phyloP scores from a whole-genome alignment of 345 rosid genomes.

The Hypericum androsaemum region DNA sequence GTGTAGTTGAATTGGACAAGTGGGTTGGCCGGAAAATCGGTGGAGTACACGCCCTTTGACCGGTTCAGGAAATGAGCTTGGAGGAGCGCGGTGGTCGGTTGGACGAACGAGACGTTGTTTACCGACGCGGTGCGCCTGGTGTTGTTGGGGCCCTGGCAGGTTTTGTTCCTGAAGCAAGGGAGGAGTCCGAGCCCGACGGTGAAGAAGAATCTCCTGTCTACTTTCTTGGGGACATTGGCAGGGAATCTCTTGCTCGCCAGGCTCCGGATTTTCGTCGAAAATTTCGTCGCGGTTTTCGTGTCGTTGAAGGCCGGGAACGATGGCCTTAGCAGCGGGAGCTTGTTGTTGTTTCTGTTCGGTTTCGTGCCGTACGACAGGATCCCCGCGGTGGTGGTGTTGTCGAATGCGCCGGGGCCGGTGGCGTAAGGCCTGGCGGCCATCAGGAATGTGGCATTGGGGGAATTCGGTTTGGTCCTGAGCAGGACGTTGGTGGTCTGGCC shows the following conservation, averaged over 20 bases:
- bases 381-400: slow-evolving; percentile 38
- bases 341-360: slow-evolving; percentile 14
- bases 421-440: slow-evolving; percentile 41
- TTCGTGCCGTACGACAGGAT: slow-evolving; percentile 26
- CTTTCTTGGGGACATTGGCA: slow-evolving; percentile 34
- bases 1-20: too few species aligned
- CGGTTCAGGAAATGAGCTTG: too few species aligned
- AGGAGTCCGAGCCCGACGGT: slow-evolving; percentile 35
- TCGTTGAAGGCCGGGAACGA: slow-evolving; percentile 38
- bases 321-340: slow-evolving; percentile 20
- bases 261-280: slow-evolving; percentile 31
- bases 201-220: slow-evolving; percentile 39
- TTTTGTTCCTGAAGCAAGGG: slow-evolving; percentile 32
- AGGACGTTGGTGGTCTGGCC: slow-evolving; percentile 71
- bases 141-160: slow-evolving; percentile 41
- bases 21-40: too few species aligned
- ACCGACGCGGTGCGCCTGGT: too few species aligned
- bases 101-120: too few species aligned
- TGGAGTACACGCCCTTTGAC: too few species aligned
- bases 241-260: slow-evolving; percentile 33
- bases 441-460: slow-evolving; percentile 22
- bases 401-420: slow-evolving; percentile 32
- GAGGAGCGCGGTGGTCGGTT: too few species aligned
- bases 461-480: slow-evolving; percentile 28
- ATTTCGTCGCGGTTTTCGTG: slow-evolving; percentile 27